These are phyloP conservation scores for Cadophora malorum DNA, from an alignment of 2,329 filamentous ascomycete species.

Conservation along the genomic window DNA sequence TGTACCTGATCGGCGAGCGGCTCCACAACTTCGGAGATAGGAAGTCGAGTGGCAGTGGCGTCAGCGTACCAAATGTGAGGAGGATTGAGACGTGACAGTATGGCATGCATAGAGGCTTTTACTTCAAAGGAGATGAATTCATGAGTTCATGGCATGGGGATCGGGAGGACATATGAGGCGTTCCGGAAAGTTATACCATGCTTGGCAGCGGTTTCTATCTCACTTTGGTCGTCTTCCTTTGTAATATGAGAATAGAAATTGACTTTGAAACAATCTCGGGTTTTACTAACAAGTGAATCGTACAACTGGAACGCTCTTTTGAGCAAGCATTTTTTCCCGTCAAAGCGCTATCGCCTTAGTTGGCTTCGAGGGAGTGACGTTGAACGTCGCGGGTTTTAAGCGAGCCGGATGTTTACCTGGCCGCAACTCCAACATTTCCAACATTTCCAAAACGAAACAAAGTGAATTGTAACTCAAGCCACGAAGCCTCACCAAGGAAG, in stretches of 20 bases:
- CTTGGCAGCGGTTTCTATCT: not conserved
- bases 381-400: not conserved
- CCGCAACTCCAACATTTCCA: not conserved
- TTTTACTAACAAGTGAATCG: not conserved
- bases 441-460: not conserved
- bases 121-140: not conserved
- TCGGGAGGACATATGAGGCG: constrained; percentile 13
- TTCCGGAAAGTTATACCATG: constrained; percentile 3
- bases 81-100: constrained; percentile 40
- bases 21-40: constrained; percentile 86
- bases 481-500: not conserved
- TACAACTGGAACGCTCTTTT: not conserved
- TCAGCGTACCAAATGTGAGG: constrained; percentile 33
- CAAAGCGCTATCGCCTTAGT: no score
- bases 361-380: no score
- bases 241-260: constrained; percentile 10
- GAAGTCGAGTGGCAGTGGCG: constrained; percentile 32
- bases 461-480: not conserved
- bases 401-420: not conserved
- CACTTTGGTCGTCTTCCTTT: not conserved
- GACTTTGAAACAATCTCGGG: not conserved
- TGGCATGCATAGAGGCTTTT: not conserved
- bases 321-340: not conserved
- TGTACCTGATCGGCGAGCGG: constrained; percentile 92
- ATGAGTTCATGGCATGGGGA: constrained; percentile 14